phyloP scores from a whole-genome alignment of 306 rosid genomes.

The Chamaecrista fasciculata region DNA sequence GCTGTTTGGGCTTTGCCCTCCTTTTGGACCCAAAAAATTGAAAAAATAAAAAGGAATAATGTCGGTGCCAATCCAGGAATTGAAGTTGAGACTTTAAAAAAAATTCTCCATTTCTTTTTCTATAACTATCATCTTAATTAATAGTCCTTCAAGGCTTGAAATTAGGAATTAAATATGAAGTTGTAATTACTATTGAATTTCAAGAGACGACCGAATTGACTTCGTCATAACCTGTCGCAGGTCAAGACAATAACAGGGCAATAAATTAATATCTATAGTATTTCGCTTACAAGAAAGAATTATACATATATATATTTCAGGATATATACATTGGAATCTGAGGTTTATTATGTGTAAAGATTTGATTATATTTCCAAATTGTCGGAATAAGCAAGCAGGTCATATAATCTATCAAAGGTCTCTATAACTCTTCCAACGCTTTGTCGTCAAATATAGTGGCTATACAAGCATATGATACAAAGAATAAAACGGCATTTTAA shows the following conservation, averaged over 20 bases:
- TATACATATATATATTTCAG: no score
- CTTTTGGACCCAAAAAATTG: no score
- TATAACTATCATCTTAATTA: background rate
- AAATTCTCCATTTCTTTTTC: background rate
- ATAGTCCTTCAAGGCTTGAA: background rate
- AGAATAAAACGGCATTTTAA: constrained; percentile 14
- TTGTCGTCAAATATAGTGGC: constrained; percentile 29
- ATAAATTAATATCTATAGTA: no score
- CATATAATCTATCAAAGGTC: background rate
- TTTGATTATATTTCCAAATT: constrained; percentile 10
- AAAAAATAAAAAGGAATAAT: no score
- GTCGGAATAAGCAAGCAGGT: background rate
- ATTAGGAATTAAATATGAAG: no score
- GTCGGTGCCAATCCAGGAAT: background rate
- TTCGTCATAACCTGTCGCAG: no score
- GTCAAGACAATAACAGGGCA: no score
- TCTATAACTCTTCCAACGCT: background rate
- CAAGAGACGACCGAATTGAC: no score
- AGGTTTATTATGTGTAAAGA: constrained; percentile 10
- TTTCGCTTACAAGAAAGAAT: background rate
- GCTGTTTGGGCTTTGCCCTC: no score
- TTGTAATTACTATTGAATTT: no score
- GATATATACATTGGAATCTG: background rate
- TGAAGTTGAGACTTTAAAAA: no score
- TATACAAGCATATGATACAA: constrained; percentile 12